A percentile compares a stretch with the other conserved stretches of the same genome.
phyloP scores from a whole-genome alignment of 192 early-diverging fungal species.

The Dissophora globulifera region DNA sequence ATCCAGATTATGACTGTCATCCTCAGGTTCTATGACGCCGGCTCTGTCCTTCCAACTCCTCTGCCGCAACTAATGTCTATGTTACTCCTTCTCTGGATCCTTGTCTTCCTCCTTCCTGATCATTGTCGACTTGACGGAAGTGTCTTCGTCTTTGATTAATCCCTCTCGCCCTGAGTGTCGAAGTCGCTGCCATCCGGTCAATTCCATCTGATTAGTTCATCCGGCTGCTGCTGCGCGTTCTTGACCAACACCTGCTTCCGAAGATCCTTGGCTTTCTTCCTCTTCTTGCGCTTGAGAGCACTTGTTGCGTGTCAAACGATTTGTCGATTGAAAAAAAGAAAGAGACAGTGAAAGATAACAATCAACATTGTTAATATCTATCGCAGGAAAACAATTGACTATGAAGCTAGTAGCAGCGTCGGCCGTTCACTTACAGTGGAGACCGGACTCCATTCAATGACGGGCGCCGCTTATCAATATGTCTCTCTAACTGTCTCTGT shows the following conservation, averaged over 20 bases:
- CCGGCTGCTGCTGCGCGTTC: conserved; percentile 51
- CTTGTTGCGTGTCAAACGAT: conserved; percentile 10
- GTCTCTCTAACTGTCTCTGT: conserved; percentile 40
- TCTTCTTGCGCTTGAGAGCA: conserved; percentile 46
- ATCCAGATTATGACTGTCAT: no score
- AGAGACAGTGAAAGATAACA: no score
- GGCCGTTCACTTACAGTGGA: conserved; percentile 39
- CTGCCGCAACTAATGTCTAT: no score
- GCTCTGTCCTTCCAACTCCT: no score
- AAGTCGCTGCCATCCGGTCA: conserved; percentile 45
- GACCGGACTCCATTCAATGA: conserved; percentile 34
- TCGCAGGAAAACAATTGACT: neutral
- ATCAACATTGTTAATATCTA: no score
- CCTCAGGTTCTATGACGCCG: no score
- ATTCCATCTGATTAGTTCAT: no score
- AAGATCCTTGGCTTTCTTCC: conserved; percentile 50
- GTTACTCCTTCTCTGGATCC: no score
- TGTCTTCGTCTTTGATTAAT: neutral
- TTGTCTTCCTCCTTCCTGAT: conserved; percentile 21
- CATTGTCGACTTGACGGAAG: conserved; percentile 1
- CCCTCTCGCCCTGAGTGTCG: no score
- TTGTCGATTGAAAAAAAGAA: neutral
- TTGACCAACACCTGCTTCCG: conserved; percentile 49
- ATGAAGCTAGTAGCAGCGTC: neutral
- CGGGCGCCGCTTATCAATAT: conserved; percentile 42